Evolutionary conservation across 208 protist species (phyloP).

Genomic region (Leishmania tropica): DNA sequence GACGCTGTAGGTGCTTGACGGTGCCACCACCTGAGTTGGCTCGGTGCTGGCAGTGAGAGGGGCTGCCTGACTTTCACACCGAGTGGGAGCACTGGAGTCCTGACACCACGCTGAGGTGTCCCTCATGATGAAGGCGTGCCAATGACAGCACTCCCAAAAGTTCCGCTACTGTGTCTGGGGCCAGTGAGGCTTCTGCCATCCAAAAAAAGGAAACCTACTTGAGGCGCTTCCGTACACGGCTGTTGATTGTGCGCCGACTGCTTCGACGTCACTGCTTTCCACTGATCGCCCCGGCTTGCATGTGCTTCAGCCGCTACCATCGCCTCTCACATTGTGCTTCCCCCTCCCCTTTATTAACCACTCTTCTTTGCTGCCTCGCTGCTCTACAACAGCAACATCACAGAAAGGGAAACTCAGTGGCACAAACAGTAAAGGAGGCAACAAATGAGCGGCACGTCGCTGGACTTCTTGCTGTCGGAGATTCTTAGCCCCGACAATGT

Average conservation of each 20-base stretch:
- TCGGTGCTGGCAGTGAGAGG: not conserved
- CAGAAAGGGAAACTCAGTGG: not conserved
- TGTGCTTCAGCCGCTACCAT: not conserved
- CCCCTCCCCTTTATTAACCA: not conserved
- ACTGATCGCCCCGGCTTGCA: not conserved
- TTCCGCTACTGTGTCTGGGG: not conserved
- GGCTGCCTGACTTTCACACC: not conserved
- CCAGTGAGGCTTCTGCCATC: no score
- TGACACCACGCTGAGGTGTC: not conserved
- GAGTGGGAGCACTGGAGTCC: not conserved
- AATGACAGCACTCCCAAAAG: not conserved
- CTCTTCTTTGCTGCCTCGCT: not conserved
- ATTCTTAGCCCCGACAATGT: constrained; percentile 57
- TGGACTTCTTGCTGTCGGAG: constrained; percentile 35
- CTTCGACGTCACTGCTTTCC: not conserved
- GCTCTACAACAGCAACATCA: not conserved
- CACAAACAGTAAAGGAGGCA: not conserved
- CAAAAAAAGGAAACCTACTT: not conserved
- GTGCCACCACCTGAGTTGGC: not conserved
- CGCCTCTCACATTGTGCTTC: not conserved
- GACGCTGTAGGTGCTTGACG: not conserved
- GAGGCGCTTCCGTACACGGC: not conserved
- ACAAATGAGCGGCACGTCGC: constrained; percentile 8
- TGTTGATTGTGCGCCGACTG: not conserved
- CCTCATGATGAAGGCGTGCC: not conserved